These are phyloP conservation scores for Chytriomyces sp. DNA, from an alignment of 192 early-diverging fungal genomes.

Conservation along the genomic window DNA sequence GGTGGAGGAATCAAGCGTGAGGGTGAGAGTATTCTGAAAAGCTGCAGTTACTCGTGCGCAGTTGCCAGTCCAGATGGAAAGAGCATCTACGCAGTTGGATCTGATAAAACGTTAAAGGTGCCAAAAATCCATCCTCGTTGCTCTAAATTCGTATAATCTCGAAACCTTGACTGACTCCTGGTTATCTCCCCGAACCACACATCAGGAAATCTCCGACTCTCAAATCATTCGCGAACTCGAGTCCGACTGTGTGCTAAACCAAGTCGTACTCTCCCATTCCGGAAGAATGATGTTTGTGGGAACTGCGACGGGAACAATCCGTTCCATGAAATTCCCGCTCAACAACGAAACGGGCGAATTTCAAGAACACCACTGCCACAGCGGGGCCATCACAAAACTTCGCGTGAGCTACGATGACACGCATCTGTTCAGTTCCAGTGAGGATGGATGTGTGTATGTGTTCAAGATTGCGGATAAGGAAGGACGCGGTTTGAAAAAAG, in stretches of 20 bases:
- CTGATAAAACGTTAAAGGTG: slow-evolving; percentile 65
- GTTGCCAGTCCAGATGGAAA: slow-evolving; percentile 56
- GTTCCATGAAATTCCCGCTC: slow-evolving; percentile 65
- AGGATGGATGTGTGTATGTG: slow-evolving; percentile 64
- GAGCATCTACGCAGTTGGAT: slow-evolving; percentile 62
- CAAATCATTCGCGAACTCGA: slow-evolving; percentile 60
- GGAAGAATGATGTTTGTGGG: slow-evolving; percentile 69
- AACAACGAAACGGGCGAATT: slow-evolving; percentile 51
- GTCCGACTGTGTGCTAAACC: slow-evolving; percentile 58
- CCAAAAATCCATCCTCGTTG: neutral
- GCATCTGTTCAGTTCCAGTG: slow-evolving; percentile 60
- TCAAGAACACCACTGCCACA: slow-evolving; percentile 67
- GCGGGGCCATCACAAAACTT: slow-evolving; percentile 57
- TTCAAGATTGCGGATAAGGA: slow-evolving; percentile 66
- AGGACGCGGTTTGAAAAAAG: slow-evolving; percentile 52
- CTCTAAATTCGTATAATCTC: neutral
- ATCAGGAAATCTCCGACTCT: slow-evolving; percentile 64
- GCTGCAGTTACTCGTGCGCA: slow-evolving; percentile 61
- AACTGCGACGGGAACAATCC: slow-evolving; percentile 57
- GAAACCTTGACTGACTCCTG: neutral
- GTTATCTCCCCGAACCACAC: neutral
- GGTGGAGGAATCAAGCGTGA: slow-evolving; percentile 56
- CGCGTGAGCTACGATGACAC: slow-evolving; percentile 65
- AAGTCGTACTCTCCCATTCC: slow-evolving; percentile 63
- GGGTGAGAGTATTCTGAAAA: slow-evolving; percentile 64